A percentile compares a stretch with the other conserved stretches of the same genome.
Evolutionary conservation across 257 asterid species (phyloP).

Genomic region (Capsicum baccatum): DNA sequence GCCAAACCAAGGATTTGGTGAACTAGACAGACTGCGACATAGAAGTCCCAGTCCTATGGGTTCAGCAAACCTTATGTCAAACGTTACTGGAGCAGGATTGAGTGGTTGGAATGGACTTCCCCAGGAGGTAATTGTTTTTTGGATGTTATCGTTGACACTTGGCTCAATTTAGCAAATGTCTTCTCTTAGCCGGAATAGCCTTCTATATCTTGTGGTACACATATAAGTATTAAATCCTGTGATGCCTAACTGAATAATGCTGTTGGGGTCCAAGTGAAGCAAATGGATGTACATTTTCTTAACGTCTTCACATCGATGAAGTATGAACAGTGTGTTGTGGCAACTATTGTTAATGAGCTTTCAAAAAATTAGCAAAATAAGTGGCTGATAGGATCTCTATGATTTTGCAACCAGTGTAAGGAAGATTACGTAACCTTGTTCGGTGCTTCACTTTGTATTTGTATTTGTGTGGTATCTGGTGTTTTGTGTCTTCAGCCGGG

Average conservation of each 20-base stretch:
- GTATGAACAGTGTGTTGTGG: neutral
- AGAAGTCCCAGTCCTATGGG: slow-evolving; percentile 99
- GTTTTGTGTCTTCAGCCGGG: no score
- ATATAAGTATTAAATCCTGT: neutral
- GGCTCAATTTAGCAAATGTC: neutral
- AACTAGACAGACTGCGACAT: slow-evolving; percentile 81
- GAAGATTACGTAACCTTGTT: no score
- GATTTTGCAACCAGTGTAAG: neutral
- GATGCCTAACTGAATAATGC: slow-evolving; percentile 7
- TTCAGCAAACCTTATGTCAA: slow-evolving; percentile 72
- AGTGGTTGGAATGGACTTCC: slow-evolving; percentile 83
- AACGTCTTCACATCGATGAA: neutral
- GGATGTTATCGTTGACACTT: slow-evolving; percentile 3
- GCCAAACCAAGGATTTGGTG: slow-evolving; percentile 81
- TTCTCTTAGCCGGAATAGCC: slow-evolving; percentile 11
- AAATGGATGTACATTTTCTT: neutral
- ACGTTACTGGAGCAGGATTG: slow-evolving; percentile 66
- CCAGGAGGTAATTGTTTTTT: slow-evolving; percentile 60
- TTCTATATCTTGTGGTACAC: slow-evolving; percentile 4
- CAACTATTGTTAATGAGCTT: slow-evolving; percentile 5
- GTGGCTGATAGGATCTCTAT: neutral
- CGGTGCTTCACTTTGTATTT: no score
- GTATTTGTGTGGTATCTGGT: no score
- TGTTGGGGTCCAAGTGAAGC: slow-evolving; percentile 23
- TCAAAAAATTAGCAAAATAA: neutral